phyloP scores from a whole-genome alignment of 2,329 filamentous ascomycete genomes.

The Penicillium occitanis region DNA sequence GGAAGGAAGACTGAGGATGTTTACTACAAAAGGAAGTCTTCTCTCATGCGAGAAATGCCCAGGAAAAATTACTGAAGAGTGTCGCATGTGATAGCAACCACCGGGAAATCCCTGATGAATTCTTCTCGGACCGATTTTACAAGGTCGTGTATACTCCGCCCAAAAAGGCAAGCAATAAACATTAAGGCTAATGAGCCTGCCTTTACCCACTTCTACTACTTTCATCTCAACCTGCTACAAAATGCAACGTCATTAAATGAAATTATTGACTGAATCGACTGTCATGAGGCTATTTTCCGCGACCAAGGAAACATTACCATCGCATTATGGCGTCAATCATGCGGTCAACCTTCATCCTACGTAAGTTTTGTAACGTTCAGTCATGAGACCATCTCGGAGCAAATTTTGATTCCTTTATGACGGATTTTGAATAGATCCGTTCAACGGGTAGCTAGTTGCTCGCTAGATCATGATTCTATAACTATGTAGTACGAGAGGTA shows the following conservation, averaged over 20 bases:
- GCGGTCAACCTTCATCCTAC: background rate
- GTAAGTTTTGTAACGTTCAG: conserved; percentile 4
- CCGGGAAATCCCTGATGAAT: too few species aligned
- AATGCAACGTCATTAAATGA: conserved; percentile 5
- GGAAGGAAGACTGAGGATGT: background rate
- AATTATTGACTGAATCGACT: background rate
- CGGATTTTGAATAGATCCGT: background rate
- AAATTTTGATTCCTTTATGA: conserved; percentile 2
- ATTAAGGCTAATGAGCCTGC: conserved; percentile 4
- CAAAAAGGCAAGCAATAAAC: background rate
- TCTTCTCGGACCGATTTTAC: background rate
- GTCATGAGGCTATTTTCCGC: background rate
- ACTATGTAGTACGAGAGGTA: background rate
- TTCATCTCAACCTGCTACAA: background rate
- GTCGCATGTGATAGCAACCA: background rate
- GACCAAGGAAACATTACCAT: background rate
- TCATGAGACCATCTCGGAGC: conserved; percentile 4
- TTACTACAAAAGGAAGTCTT: background rate
- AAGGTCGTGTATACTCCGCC: background rate
- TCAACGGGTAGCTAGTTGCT: background rate
- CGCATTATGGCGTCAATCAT: conserved; percentile 11
- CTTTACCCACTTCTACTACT: background rate
- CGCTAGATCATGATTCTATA: background rate
- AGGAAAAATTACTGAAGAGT: background rate
- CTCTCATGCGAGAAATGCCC: background rate